These are phyloP conservation scores for Salix dunnii DNA, from an alignment of 345 rosid species.

Conservation along the genomic window DNA sequence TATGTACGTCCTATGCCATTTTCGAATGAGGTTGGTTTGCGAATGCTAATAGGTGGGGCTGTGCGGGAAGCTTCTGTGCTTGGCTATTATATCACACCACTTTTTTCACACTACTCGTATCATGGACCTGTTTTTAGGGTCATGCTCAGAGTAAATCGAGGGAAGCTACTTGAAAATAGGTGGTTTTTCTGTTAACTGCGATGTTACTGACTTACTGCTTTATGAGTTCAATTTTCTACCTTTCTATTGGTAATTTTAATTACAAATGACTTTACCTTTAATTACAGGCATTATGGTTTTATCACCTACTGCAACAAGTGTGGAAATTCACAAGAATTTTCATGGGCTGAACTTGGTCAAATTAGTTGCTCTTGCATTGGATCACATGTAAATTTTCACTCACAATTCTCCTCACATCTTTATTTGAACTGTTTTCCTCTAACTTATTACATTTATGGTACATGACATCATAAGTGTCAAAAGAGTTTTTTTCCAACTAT, in stretches of 20 bases:
- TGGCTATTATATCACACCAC: slow-evolving; percentile 70
- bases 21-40: slow-evolving; percentile 81
- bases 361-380: slow-evolving; percentile 57
- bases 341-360: slow-evolving; percentile 67
- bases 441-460: background rate
- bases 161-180: slow-evolving; percentile 60
- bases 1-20: slow-evolving; percentile 85
- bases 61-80: slow-evolving; percentile 78
- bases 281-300: slow-evolving; percentile 75
- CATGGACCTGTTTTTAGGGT: slow-evolving; percentile 87
- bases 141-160: slow-evolving; percentile 58
- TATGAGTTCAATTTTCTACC: background rate
- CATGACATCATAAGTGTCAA: background rate
- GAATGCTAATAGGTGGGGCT: slow-evolving; percentile 90
- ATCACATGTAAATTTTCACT: slow-evolving; percentile 28
- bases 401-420: background rate
- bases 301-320: slow-evolving; percentile 64
- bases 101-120: slow-evolving; percentile 76
- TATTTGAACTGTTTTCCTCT: too few relatives aligned
- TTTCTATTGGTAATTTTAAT: slow-evolving; percentile 8
- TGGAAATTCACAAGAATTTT: slow-evolving; percentile 57
- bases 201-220: background rate
- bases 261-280: slow-evolving; percentile 10
- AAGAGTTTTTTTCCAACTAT: background rate
- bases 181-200: slow-evolving; percentile 8